Percentiles rank a stretch among this genome's conserved stretches.
phyloP scores from a whole-genome alignment of 768 basidiomycete genomes.

The Inosperma sp. region DNA sequence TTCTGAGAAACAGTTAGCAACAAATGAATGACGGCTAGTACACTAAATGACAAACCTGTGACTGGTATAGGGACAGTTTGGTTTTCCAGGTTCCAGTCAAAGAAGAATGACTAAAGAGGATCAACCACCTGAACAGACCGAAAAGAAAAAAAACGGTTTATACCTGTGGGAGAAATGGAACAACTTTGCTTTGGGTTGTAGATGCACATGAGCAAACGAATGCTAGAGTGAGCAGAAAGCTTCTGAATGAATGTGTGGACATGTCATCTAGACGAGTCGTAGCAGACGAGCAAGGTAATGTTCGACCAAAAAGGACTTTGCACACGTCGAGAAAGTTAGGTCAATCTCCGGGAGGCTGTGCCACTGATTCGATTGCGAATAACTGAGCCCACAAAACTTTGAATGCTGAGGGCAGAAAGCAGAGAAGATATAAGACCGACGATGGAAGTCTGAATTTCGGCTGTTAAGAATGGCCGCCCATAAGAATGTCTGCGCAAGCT shows the following conservation, averaged over 20 bases:
- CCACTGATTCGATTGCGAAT: no score
- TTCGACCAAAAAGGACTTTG: no score
- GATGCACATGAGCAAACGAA: not conserved
- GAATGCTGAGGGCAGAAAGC: no score
- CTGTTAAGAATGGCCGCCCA: no score
- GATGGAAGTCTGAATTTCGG: no score
- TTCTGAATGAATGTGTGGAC: not conserved
- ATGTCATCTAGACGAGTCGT: not conserved
- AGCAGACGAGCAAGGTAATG: not conserved
- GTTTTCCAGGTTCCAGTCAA: conserved; percentile 34
- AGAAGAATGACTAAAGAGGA: conserved; percentile 39
- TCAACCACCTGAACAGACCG: not conserved
- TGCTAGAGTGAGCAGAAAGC: not conserved
- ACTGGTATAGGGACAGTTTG: conserved; percentile 37
- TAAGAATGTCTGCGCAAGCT: no score
- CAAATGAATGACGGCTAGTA: not conserved
- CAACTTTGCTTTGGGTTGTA: not conserved
- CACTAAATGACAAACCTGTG: conserved; percentile 28
- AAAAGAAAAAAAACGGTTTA: not conserved
- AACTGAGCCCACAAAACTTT: no score
- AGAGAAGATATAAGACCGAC: no score
- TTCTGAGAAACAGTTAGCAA: conserved; percentile 21
- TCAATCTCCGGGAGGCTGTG: no score
- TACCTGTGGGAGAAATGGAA: conserved; percentile 30
- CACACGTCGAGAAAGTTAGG: no score